phyloP scores from a whole-genome alignment of 176 grass and related monocot species.

The Poa annua region DNA sequence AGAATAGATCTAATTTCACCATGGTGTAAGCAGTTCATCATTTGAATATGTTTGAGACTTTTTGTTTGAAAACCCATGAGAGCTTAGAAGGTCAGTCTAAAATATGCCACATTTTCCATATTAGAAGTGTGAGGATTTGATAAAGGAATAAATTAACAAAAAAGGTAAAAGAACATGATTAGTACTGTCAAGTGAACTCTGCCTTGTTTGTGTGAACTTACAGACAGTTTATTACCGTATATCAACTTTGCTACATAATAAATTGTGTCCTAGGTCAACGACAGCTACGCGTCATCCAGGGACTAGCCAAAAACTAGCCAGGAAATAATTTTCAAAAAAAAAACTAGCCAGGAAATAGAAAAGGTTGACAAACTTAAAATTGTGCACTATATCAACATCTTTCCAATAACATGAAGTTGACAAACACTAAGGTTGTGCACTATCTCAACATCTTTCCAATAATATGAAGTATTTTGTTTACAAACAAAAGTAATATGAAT shows the following conservation, averaged over 20 bases:
- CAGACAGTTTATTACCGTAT: slow-evolving; percentile 1
- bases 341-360: neutral
- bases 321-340: too few species aligned
- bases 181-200: neutral
- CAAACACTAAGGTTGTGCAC: neutral
- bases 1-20: slow-evolving; percentile 22
- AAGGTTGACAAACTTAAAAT: neutral
- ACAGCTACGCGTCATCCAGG: slow-evolving; percentile 4
- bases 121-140: slow-evolving; percentile 12
- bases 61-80: slow-evolving; percentile 24
- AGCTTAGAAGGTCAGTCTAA: slow-evolving; percentile 19
- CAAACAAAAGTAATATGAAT: slow-evolving; percentile 15
- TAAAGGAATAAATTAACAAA: slow-evolving; percentile 22
- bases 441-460: slow-evolving; percentile 8
- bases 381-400: neutral
- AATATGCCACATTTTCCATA: slow-evolving; percentile 22
- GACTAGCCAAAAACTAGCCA: neutral
- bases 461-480: neutral
- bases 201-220: slow-evolving; percentile 21
- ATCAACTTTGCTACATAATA: neutral
- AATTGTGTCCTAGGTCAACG: neutral
- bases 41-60: slow-evolving; percentile 19
- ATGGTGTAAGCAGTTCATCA: slow-evolving; percentile 19
- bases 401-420: neutral
- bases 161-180: neutral